Percentiles rank a stretch among this genome's conserved stretches.
These are phyloP conservation scores for Malassezia nana DNA, from an alignment of 1,284 basidiomycete species.

Conservation along the genomic window DNA sequence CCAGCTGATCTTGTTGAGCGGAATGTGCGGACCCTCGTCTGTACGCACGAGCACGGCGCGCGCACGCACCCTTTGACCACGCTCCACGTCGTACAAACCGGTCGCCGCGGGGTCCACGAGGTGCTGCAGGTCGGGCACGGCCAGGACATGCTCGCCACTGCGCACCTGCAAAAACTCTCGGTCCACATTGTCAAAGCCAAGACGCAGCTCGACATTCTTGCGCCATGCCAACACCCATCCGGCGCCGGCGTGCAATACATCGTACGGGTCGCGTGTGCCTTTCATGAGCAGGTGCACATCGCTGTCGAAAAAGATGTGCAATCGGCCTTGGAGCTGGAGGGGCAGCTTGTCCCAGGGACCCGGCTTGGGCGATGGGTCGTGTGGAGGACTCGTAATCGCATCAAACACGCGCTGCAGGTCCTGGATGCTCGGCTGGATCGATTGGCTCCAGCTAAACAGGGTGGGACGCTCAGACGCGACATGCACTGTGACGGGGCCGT, in stretches of 20 bases:
- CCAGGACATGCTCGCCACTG: constrained; percentile 56
- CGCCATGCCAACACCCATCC: constrained; percentile 83
- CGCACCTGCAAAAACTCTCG: constrained; percentile 72
- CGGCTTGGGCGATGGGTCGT: constrained; percentile 73
- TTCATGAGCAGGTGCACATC: constrained; percentile 61
- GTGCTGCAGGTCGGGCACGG: constrained; percentile 50
- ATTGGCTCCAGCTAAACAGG: constrained; percentile 78
- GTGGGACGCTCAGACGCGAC: constrained; percentile 63
- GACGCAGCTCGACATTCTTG: constrained; percentile 62
- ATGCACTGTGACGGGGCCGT: constrained; percentile 59
- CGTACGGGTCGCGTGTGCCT: constrained; percentile 74
- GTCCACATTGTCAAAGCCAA: constrained; percentile 66
- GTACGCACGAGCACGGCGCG: background rate
- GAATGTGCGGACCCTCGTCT: constrained; percentile 2
- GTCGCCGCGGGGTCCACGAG: constrained; percentile 52
- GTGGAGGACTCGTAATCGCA: constrained; percentile 65
- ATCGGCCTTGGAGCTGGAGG: constrained; percentile 65
- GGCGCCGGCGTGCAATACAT: constrained; percentile 64
- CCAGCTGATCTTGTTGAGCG: constrained; percentile 37
- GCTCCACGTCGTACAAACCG: constrained; percentile 32
- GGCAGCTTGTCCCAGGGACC: constrained; percentile 85
- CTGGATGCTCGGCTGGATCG: constrained; percentile 73
- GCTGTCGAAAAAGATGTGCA: constrained; percentile 60
- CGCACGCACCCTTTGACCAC: background rate
- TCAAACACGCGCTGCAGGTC: constrained; percentile 79